Conservation (phyloP, 1,284 basidiomycete species). For the Fistulinella cinereoalba region DNA sequence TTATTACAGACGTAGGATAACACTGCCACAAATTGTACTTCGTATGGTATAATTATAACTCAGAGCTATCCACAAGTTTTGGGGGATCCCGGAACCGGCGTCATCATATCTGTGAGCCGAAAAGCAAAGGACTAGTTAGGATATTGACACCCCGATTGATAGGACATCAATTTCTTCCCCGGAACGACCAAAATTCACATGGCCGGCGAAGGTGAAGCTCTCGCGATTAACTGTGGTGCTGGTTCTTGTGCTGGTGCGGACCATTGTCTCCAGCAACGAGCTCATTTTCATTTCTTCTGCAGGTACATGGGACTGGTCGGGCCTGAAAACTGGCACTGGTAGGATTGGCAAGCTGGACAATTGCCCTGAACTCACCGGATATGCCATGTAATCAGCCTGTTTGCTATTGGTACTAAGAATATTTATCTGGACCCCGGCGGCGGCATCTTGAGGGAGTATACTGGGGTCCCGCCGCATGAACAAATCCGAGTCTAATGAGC, state of each 20-base stretch:
- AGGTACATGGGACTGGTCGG: constrained; percentile 55
- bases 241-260: constrained; percentile 42
- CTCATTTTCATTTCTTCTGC: too few species aligned
- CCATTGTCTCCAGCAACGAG: not conserved
- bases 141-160: too few species aligned
- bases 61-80: constrained; percentile 48
- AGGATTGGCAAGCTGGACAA: constrained; percentile 39
- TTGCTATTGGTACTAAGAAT: too few species aligned
- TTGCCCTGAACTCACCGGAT: constrained; percentile 36
- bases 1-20: constrained; percentile 37
- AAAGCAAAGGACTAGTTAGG: not conserved
- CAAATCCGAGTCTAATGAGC: too few species aligned
- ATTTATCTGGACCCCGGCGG: too few species aligned
- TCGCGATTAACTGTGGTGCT: constrained; percentile 46
- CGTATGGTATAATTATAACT: constrained; percentile 46
- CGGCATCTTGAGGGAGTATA: too few species aligned
- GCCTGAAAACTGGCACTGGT: constrained; percentile 46
- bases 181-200: constrained; percentile 39
- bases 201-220: constrained; percentile 32
- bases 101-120: constrained; percentile 28
- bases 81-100: constrained; percentile 50
- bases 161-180: constrained; percentile 42
- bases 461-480: too few species aligned
- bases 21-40: constrained; percentile 37
- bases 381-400: constrained; percentile 34